Base-by-base conservation (phyloP, 208 protist genomes). In the Polymyxa betae region DNA sequence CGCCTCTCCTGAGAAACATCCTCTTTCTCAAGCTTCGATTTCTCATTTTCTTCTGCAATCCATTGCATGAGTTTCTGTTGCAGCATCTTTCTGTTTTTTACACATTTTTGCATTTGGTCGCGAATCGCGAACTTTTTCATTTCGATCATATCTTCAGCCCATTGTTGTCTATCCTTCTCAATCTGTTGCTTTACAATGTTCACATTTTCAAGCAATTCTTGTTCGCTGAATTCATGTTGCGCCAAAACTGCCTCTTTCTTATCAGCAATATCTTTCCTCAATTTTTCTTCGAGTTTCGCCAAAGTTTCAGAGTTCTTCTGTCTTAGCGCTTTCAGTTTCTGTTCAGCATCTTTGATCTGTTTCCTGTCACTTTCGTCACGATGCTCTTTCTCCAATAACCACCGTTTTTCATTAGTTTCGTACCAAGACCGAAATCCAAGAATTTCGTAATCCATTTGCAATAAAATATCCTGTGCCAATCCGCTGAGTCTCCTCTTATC, bases 131-230 rank as follows among this genome's bases (percentile, higher is more conserved):
- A 82, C n/a, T 43, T 82, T n/a, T 82, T 82, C 72, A 82, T 35
- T n/a, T 82, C 35, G 72, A 82, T 82, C 72, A 82, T 82, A n/a
- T 82, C 72, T 5, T 82, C 72, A n/a, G 35, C 72, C 72, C 72
- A 82, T 35, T 82, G 72, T n/a, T 82, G n/a, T 45, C 72, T 5
- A 20, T 82, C 16, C 35, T 35, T 5, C 12, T 82, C 72, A n/a
- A 82, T 82, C 5, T 82, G 10, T 5, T 43, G 10, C 35, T 35
- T 43, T 5, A 82, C 12, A 5, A 16, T n/a, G 16, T 12, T 43
- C 16, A 82, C 35, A 5, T 35, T 5, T n/a, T 35, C 35, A 5
- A 5, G 5, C 16, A 35, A 45, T 43, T 35, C n/a, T 5, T 43
- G 5, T 5, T 38, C 72, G 72, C 16, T n/a, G 72, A 82, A 82